Conservation (phyloP, 2,329 filamentous ascomycete genomes). For the Penicillium sp. region DNA sequence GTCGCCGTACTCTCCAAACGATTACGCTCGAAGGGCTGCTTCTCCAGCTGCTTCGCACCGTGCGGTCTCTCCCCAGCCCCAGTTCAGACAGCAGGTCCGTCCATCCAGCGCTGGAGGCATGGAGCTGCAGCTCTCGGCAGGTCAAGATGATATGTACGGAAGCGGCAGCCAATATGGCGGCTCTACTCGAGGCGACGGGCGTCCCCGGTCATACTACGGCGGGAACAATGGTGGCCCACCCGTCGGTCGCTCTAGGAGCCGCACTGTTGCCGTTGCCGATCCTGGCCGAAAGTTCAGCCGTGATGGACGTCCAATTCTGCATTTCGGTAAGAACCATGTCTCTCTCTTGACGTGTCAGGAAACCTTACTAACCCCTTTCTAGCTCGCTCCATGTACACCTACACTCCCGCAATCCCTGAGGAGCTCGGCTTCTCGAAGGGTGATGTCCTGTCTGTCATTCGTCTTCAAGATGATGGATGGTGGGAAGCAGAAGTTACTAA, state of each 20-base stretch:
- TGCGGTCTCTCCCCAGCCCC: constrained; percentile 54
- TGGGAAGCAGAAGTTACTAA: constrained; percentile 93
- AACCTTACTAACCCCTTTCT: constrained; percentile 17
- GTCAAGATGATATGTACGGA: constrained; percentile 55
- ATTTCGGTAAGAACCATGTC: constrained; percentile 69
- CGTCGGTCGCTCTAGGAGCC: constrained; percentile 63
- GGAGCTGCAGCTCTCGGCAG: constrained; percentile 65
- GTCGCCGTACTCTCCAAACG: constrained; percentile 45
- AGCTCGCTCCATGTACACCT: constrained; percentile 94
- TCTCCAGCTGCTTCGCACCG: constrained; percentile 43
- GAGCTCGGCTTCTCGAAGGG: constrained; percentile 91
- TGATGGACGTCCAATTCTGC: constrained; percentile 82
- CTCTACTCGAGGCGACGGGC: constrained; percentile 46
- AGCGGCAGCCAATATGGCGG: constrained; percentile 40
- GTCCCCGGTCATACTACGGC: constrained; percentile 53
- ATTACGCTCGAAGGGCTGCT: constrained; percentile 38
- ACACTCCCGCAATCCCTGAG: constrained; percentile 90
- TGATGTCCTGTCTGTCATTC: constrained; percentile 81
- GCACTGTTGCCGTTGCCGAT: constrained; percentile 81
- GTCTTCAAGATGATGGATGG: constrained; percentile 97
- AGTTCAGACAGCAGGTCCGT: constrained; percentile 51
- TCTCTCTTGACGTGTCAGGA: not conserved
- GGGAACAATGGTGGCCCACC: constrained; percentile 35
- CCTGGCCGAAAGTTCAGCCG: constrained; percentile 69
- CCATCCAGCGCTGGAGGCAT: constrained; percentile 56